phyloP scores from a whole-genome alignment of 2,329 filamentous ascomycete genomes.

The Chaetomium globosum region DNA sequence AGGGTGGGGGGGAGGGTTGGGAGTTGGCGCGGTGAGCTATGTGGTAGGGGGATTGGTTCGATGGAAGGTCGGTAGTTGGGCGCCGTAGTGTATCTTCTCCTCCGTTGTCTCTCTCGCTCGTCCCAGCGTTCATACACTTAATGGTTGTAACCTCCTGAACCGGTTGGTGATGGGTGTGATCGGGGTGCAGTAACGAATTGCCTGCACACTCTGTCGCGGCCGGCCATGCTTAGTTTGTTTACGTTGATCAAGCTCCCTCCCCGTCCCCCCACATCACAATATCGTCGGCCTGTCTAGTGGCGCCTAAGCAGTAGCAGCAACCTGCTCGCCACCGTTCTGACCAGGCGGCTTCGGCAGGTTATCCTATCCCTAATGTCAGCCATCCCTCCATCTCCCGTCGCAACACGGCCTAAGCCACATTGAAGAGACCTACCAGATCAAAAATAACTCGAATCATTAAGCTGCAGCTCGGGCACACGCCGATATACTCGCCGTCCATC shows the following conservation, averaged over 20 bases:
- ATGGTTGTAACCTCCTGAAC: background rate
- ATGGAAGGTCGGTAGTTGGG: background rate
- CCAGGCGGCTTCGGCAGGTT: conserved; percentile 49
- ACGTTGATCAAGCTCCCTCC: background rate
- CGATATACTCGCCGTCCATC: conserved; percentile 83
- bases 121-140: background rate
- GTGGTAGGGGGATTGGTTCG: background rate
- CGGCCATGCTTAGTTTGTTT: background rate
- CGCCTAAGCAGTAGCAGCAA: conserved; percentile 48
- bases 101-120: background rate
- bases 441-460: conserved; percentile 96
- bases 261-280: background rate
- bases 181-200: background rate
- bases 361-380: conserved; percentile 41
- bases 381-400: background rate
- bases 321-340: conserved; percentile 42
- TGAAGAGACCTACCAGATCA: conserved; percentile 54
- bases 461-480: conserved; percentile 96
- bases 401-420: too few relatives aligned
- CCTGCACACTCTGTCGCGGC: background rate
- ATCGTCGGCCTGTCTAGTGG: background rate
- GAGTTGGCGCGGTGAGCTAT: too few relatives aligned
- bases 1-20: background rate
- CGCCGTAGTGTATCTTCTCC: background rate
- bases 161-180: background rate